These are phyloP conservation scores for Capsicum chinense DNA, from an alignment of 257 asterid genomes.

Conservation along the genomic window DNA sequence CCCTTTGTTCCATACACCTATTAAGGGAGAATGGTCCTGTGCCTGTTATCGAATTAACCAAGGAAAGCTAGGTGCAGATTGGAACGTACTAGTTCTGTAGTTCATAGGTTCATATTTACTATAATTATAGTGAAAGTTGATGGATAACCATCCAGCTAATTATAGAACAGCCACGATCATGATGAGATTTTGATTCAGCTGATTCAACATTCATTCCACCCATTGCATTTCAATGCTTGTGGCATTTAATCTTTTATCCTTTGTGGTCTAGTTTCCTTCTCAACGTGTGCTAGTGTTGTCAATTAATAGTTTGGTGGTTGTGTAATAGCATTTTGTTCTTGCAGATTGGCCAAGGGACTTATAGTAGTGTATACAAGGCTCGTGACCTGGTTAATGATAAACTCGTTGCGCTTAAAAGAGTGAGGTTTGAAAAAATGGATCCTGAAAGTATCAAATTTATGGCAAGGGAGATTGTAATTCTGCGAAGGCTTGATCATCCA, in stretches of 20 bases:
- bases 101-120: background rate
- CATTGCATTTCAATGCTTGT: background rate
- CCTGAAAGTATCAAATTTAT: constrained; percentile 38
- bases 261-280: background rate
- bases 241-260: background rate
- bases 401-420: constrained; percentile 40
- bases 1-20: background rate
- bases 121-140: background rate
- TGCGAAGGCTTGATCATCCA: constrained; percentile 41
- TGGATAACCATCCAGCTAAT: background rate
- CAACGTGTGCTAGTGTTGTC: background rate
- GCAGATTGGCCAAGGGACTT: constrained; percentile 42
- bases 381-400: constrained; percentile 32
- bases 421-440: constrained; percentile 34
- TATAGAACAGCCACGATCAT: background rate
- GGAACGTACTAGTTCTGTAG: background rate
- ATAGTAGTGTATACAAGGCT: constrained; percentile 42
- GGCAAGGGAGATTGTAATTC: constrained; percentile 46
- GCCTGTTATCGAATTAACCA: background rate
- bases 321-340: constrained; percentile 15
- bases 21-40: background rate
- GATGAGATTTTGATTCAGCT: background rate
- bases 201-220: background rate
- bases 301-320: constrained; percentile 1
- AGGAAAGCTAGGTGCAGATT: constrained; percentile 13